Evolutionary conservation across 2,329 filamentous ascomycete species (phyloP), one percentile per base, ranked within the genome.

Genomic region (Fusarium liriodendri): DNA sequence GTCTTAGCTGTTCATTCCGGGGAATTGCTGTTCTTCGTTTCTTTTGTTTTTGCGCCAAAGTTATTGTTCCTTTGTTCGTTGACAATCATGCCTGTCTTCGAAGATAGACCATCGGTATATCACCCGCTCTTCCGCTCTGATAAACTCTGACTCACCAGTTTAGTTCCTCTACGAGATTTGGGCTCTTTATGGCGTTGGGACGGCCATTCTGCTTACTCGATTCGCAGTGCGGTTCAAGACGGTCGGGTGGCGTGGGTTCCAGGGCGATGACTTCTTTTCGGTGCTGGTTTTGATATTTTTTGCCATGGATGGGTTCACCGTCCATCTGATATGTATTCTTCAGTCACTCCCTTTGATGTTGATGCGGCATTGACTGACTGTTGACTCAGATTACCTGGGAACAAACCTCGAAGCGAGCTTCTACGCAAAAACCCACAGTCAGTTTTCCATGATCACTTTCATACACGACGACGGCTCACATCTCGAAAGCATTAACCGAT

Each of bases 241-340:
- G 0, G 83, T 84, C 2, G 84, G 84, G 3, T 60, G 80, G 32
- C 77, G 79, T n/a, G 79, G 82, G 1, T 73, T 84, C 4, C 78
- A 81, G 25, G 81, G 83, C 7, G 84, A 85, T 68, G 83, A 85
- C 62, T 80, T 81, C 13, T 79, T 84, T 33, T 76, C 80, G 0
- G n/a, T 82, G 13, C 61, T 82, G 1, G 82, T 83, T 5, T 42
- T 80, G 0, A 68, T 79, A 18, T 81, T 82, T 47, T 84, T 82
- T 50, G 78, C 79, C 1, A 73, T 81, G 5, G 83, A 84, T 65
- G 81, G 80, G 1, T 78, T 78, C 7, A 81, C 80, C 1, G 82
- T 84, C 0, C 76, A 82, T 37, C 66, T 83, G 0, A 78, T 82
- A 14, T 82, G 78, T 83, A 64, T 47, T 55, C 72, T 2, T 72